phyloP scores from a whole-genome alignment of 1,284 basidiomycete species.

The Fomitopsis palustris region DNA sequence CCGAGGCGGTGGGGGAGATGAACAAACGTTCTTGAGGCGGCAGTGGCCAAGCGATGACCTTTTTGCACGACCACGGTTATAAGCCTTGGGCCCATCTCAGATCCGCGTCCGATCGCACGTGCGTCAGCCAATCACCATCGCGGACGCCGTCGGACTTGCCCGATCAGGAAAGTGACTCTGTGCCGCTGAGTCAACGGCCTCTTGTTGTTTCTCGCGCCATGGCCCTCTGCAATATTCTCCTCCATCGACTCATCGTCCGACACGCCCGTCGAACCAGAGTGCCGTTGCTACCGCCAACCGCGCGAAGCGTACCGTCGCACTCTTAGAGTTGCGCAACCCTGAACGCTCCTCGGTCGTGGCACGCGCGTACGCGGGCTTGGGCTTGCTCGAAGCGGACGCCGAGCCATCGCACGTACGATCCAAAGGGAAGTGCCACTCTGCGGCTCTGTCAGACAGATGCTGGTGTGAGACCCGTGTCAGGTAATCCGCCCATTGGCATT shows the following conservation, averaged over 20 bases:
- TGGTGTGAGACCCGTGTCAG: not conserved
- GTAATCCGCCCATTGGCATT: not conserved
- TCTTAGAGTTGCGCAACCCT: not conserved
- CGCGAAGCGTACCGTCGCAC: not conserved
- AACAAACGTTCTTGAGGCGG: conserved; percentile 20
- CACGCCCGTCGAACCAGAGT: not conserved
- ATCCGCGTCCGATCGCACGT: conserved; percentile 20
- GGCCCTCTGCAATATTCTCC: not conserved
- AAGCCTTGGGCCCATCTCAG: conserved; percentile 11
- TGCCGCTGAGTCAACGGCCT: not conserved
- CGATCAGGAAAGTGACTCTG: not conserved
- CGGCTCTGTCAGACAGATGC: not conserved
- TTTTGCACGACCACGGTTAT: conserved; percentile 10
- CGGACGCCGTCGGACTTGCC: conserved; percentile 8
- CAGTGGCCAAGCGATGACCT: not conserved
- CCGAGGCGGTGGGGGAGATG: conserved; percentile 8
- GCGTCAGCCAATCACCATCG: conserved; percentile 2
- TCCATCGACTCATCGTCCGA: conserved; percentile 1
- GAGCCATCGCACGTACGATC: not conserved
- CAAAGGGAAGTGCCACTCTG: not conserved
- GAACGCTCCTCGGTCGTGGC: not conserved
- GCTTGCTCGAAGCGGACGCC: not conserved
- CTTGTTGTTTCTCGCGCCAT: not conserved
- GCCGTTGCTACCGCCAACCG: not conserved
- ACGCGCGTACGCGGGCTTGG: not conserved